Percentiles rank a stretch among this genome's conserved stretches.
Conservation (phyloP, 148 eudicot genomes). For the Rhododendron henanense region DNA sequence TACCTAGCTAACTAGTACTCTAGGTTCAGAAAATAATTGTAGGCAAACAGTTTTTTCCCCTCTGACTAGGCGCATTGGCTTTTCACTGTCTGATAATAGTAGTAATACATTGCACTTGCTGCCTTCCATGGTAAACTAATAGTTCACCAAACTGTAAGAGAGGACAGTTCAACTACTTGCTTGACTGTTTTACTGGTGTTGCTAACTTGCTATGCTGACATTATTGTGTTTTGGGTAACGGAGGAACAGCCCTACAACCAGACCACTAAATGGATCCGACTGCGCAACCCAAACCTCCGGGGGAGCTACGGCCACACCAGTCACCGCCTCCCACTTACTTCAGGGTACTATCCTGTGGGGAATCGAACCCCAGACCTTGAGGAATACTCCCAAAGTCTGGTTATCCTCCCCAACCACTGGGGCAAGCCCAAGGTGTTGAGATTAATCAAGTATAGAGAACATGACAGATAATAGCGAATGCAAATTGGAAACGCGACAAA, state of each 20-base stretch:
- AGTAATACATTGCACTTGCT: background rate
- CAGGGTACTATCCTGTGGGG: too few species aligned
- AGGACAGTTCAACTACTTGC: conserved; percentile 10
- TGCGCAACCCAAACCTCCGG: too few species aligned
- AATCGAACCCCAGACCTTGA: too few species aligned
- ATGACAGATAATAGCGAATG: background rate
- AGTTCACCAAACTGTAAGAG: conserved; percentile 12
- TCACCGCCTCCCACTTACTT: too few species aligned
- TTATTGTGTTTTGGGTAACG: too few species aligned
- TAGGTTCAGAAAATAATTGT: background rate
- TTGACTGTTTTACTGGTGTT: background rate
- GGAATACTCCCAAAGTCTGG: too few species aligned
- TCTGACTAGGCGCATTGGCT: background rate
- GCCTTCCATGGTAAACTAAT: background rate
- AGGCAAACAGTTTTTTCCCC: conserved; percentile 10
- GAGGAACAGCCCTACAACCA: too few species aligned
- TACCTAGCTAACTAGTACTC: background rate
- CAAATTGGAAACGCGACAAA: background rate
- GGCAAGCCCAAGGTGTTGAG: too few species aligned
- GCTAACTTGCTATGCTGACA: background rate
- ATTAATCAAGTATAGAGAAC: background rate
- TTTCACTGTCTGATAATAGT: background rate
- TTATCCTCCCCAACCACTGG: too few species aligned
- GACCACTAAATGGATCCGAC: too few species aligned
- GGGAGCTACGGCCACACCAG: too few species aligned